Base-by-base conservation (phyloP, 2,329 filamentous ascomycete genomes). In the Diplodia seriata region DNA sequence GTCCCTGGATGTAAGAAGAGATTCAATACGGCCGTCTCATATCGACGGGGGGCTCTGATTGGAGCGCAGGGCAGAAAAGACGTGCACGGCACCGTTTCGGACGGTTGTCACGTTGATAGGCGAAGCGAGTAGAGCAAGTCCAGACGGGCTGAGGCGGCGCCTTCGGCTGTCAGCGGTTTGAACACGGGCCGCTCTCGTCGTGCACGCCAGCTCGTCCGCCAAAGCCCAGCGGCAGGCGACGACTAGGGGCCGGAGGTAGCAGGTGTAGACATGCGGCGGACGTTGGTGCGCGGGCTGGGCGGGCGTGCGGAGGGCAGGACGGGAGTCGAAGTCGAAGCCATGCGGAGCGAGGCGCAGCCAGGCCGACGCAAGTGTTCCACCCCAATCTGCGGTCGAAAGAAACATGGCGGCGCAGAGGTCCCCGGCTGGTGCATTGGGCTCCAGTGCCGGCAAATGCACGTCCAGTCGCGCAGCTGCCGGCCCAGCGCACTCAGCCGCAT, bases 41-140 rank as follows among this genome's bases (percentile, higher is more conserved):
- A 12, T n/a, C 18, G 31, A 5, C 53, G 43, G 18, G 11, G 43
- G 18, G 18, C 7, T 29, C 20, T 43, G 55, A 59, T 59, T 59
- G 55, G 55, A 38, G 18, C n/a, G 31, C n/a, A 23, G 36, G 20
- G 20, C 55, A n/a, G 38, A 20, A 36, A 59, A 23, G 38, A 38
- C 38, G 36, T 26, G 26, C 12, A 59, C 23, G 56, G 56, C 23
- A 40, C 56, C 38, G 56, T 47, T 59, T 23, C 56, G 15, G 53
- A 20, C 31, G 53, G 53, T 29, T n/a, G 53, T 29, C 53, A 31
- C 31, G 29, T 3, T 47, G 56, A 31, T 40, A 20, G 38, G 56
- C 55, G 38, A 29, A 23, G 23, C n/a, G 6, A 11, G 20, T 11
- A 26, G 33, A 47, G 43, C 43, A 47, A 47, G 43, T 47, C 43